Percentiles rank a stretch among this genome's conserved stretches.
Evolutionary conservation across 2,329 filamentous ascomycete genomes (phyloP).

Genomic region (Fusarium falciforme): DNA sequence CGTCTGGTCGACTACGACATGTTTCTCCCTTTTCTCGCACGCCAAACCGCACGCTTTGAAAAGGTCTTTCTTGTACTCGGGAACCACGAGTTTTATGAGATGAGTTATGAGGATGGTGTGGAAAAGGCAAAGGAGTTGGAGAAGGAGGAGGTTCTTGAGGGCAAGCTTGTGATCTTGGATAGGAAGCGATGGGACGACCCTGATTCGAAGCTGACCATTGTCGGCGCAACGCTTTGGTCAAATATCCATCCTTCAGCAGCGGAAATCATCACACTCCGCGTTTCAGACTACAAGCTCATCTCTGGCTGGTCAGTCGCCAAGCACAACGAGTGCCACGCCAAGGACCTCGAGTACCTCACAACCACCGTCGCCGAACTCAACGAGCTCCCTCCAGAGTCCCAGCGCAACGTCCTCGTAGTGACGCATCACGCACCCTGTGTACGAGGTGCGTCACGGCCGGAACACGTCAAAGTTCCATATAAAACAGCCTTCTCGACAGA

Average conservation of each 20-base stretch:
- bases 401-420: constrained; percentile 57
- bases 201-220: constrained; percentile 57
- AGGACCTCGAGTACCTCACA: constrained; percentile 64
- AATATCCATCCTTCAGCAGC: constrained; percentile 54
- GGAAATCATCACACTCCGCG: constrained; percentile 54
- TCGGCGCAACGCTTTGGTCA: constrained; percentile 71
- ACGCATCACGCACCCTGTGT: constrained; percentile 70
- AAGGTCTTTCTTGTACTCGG: constrained; percentile 62
- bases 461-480: constrained; percentile 59
- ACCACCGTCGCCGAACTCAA: constrained; percentile 49
- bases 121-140: constrained; percentile 51
- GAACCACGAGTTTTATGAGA: constrained; percentile 66
- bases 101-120: constrained; percentile 53
- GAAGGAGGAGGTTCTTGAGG: constrained; percentile 51
- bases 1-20: constrained; percentile 58
- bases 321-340: constrained; percentile 60
- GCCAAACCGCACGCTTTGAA: constrained; percentile 55
- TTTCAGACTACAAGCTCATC: constrained; percentile 68
- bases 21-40: constrained; percentile 57
- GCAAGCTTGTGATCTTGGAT: constrained; percentile 58
- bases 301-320: constrained; percentile 59
- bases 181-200: constrained; percentile 53
- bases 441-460: constrained; percentile 59
- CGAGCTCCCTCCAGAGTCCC: constrained; percentile 14
- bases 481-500: constrained; percentile 66